Base-by-base conservation (phyloP, 208 protist species). In the Strigomonas culicis region DNA sequence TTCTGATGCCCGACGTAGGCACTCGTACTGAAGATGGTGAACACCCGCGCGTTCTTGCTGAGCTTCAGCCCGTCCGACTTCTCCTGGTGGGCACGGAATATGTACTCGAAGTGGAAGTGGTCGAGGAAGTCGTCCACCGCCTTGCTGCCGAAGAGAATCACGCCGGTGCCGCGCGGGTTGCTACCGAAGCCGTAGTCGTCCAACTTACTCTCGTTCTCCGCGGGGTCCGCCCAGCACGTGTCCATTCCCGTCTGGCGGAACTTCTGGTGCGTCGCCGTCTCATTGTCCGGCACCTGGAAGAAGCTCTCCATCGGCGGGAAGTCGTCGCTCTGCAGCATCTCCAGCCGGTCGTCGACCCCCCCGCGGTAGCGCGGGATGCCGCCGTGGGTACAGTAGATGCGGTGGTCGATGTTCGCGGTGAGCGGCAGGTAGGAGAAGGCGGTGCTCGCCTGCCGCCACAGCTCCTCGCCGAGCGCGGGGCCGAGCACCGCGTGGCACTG, bases 331-430 rank as follows among this genome's bases (percentile, higher is more conserved):
- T 64, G 75, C 32, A 94, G 71, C 11, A 89, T 61, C 13, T 86
- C 69, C 27, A 97, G 47, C 1, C 92, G 75, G 60, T 91, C 75
- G 63, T 97, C 92, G 49, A 86, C 80, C 36, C 88, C 86, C 32
- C 88, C 88, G 61, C 75, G 44, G 78, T 89, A 96, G 24, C 90
- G 77, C 50, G 95, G 95, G 47, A 97, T 90, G 51, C 95, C 95
- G 43, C 92, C 95, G 74, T 98, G 95, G n/a, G 84, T 88, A 80
- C 95, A 98, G 80, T 93, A 98, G 50, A 98, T 97, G 61, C 82
- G 83, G 15, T 73, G 58, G 70, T 98, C 95, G 67, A 98, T 96
- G 72, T 90, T 95, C 25, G 93, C 92, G 21, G 86, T 92, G 34
- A 98, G 79, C 13, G 93, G 93, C 17, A 98, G 77, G 58, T 84